phyloP scores from a whole-genome alignment of 2,329 filamentous ascomycete species.

The Colletotrichum spinosum region DNA sequence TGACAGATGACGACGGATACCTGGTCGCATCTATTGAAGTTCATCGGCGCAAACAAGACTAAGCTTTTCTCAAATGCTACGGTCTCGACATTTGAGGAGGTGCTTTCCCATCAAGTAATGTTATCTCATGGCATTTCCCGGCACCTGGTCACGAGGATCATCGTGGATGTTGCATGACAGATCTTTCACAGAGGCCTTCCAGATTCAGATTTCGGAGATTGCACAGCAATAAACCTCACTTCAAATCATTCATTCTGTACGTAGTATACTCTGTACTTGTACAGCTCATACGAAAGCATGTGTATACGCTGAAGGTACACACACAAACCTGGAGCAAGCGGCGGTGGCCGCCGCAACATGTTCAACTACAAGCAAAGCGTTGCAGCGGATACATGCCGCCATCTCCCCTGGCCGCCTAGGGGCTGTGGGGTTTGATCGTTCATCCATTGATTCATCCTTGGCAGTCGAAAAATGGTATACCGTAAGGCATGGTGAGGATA shows the following conservation, averaged over 20 bases:
- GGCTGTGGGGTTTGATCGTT: conserved; percentile 14
- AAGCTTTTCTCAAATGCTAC: too few species aligned
- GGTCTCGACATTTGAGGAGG: not conserved
- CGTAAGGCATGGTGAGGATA: too few species aligned
- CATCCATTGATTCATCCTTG: conserved; percentile 23
- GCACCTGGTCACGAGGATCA: conserved; percentile 24
- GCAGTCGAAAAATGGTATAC: conserved; percentile 8
- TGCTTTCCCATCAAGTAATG: not conserved
- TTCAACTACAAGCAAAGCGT: conserved; percentile 5
- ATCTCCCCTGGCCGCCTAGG: conserved; percentile 22
- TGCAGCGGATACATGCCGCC: conserved; percentile 25
- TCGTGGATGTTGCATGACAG: conserved; percentile 22
- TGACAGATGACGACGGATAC: not conserved
- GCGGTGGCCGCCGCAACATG: conserved; percentile 8
- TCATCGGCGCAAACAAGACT: too few species aligned
- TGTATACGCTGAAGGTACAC: too few species aligned
- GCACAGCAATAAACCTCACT: not conserved
- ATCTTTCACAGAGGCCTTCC: conserved; percentile 5
- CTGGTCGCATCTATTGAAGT: not conserved
- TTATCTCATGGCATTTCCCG: conserved; percentile 20
- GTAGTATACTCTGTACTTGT: too few species aligned
- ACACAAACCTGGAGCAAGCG: not conserved
- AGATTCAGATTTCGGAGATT: conserved; percentile 1
- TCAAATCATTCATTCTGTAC: too few species aligned
- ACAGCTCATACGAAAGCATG: too few species aligned